Base-by-base conservation (phyloP, 176 grass and related monocot genomes). In the Elaeis guineensis region DNA sequence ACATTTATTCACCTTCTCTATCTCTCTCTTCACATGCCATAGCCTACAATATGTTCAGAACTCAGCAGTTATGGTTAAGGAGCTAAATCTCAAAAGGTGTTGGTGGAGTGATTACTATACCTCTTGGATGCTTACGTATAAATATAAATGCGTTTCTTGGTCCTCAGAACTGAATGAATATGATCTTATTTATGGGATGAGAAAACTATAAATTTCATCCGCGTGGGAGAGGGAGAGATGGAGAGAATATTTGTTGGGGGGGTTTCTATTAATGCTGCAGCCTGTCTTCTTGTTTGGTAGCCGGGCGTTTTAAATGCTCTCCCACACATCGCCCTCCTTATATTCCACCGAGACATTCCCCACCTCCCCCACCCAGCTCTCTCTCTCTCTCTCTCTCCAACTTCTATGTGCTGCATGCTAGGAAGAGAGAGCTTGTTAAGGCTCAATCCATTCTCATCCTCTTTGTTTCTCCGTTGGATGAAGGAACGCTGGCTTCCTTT, bases 241-340 rank as follows among this genome's bases (percentile, higher is more conserved):
- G 19, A 69, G 52, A 56, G 4, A 14, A 32, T 30, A 49, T 30
- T 8, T 17, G 14, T n/a, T 15, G 61, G 30, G 61, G 35, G 59
- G 17, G 57, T 69, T 58, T 21, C 66, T 49, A 69, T 69, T 69
- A 69, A 56, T 69, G 66, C 66, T 69, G 26, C 52, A 69, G 66
- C 66, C 54, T 58, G 66, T 57, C 66, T 69, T 48, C 52, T 44
- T 19, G 28, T 57, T 57, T 16, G 18, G 66, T 69, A 35, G 32
- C 35, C 55, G 54, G 30, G 67, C 20, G 19, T 58, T 54, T 69
- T 69, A n/a, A 69, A 69, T 58, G 55, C 67, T 21, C 6, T 58
- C 54, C 5, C 55, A 56, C 32, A 44, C 35, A n/a, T 49, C 55
- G 1, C 25, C 52, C 67, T 69, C 54, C 54, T 69, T 58, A 69